These are phyloP conservation scores for Boletus vinaceobasis DNA, from an alignment of 768 basidiomycete genomes.

Conservation along the genomic window DNA sequence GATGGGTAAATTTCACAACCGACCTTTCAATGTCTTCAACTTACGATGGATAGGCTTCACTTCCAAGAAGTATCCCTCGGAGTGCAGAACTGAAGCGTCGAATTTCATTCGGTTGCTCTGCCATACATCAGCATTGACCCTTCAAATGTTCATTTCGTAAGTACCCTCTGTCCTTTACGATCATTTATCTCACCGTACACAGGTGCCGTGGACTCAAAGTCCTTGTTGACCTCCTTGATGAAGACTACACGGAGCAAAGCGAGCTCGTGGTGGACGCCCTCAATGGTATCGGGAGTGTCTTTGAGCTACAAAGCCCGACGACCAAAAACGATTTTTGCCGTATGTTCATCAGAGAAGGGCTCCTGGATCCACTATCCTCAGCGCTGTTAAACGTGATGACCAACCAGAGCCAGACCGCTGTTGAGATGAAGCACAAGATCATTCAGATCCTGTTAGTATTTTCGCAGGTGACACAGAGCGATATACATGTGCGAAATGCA, in stretches of 20 bases:
- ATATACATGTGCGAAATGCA: slow-evolving; percentile 89
- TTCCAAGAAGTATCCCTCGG: slow-evolving; percentile 88
- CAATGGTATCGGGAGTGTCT: slow-evolving; percentile 92
- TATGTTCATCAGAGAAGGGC: slow-evolving; percentile 95
- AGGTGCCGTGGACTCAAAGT: slow-evolving; percentile 95
- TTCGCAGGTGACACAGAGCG: slow-evolving; percentile 94
- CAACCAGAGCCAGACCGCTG: slow-evolving; percentile 58
- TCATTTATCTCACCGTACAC: slow-evolving; percentile 1
- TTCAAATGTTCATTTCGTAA: slow-evolving; percentile 99
- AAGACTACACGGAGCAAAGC: slow-evolving; percentile 89
- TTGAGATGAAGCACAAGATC: slow-evolving; percentile 83
- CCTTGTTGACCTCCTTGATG: slow-evolving; percentile 93
- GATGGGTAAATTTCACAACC: slow-evolving; percentile 57
- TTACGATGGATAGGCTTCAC: slow-evolving; percentile 64
- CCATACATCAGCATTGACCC: slow-evolving; percentile 86
- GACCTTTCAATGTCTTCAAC: neutral
- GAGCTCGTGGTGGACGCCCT: slow-evolving; percentile 91
- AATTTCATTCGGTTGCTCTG: slow-evolving; percentile 91
- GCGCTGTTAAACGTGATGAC: slow-evolving; percentile 88
- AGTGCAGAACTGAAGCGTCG: slow-evolving; percentile 93
- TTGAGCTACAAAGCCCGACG: slow-evolving; percentile 93
- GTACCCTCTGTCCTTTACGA: slow-evolving; percentile 31
- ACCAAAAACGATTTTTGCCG: slow-evolving; percentile 98
- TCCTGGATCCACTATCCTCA: slow-evolving; percentile 87
- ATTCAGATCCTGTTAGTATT: slow-evolving; percentile 88